A percentile compares a stretch with the other conserved stretches of the same genome.
Evolutionary conservation across 306 rosid species (phyloP).

Genomic region (Luffa aegyptiaca): DNA sequence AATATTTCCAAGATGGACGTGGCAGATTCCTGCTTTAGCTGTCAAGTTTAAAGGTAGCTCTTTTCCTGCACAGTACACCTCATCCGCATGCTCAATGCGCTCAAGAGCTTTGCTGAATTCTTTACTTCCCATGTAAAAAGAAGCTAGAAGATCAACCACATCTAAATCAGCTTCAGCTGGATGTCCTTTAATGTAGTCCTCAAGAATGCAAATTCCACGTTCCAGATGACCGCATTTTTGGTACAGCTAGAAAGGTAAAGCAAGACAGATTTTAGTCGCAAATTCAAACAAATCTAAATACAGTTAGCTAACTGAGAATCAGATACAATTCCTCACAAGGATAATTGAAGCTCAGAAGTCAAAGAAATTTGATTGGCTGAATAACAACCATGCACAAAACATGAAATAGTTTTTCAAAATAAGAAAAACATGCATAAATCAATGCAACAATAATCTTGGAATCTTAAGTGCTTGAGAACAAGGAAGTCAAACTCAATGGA

Average conservation of each 20-base stretch:
- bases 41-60: slow-evolving; percentile 49
- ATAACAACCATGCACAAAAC: background rate
- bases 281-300: background rate
- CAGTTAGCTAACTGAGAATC: background rate
- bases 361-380: background rate
- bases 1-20: slow-evolving; percentile 51
- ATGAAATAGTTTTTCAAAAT: background rate
- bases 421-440: background rate
- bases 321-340: background rate
- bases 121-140: slow-evolving; percentile 53
- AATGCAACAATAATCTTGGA: background rate
- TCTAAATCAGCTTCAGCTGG: slow-evolving; percentile 37
- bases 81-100: slow-evolving; percentile 40
- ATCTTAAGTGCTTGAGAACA: background rate
- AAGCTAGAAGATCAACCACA: slow-evolving; percentile 61
- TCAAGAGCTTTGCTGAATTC: slow-evolving; percentile 55
- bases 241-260: slow-evolving; percentile 43
- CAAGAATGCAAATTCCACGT: slow-evolving; percentile 51
- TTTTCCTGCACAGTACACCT: slow-evolving; percentile 23
- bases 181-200: slow-evolving; percentile 55
- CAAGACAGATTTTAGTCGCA: slow-evolving; percentile 4
- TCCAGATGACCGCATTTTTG: slow-evolving; percentile 70
- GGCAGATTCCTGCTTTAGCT: slow-evolving; percentile 72
- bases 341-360: background rate
- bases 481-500: slow-evolving; percentile 10